Percentiles rank a stretch among this genome's conserved stretches.
Conservation (phyloP, 1,139 yeast species). For the Komagataea norvegica region DNA sequence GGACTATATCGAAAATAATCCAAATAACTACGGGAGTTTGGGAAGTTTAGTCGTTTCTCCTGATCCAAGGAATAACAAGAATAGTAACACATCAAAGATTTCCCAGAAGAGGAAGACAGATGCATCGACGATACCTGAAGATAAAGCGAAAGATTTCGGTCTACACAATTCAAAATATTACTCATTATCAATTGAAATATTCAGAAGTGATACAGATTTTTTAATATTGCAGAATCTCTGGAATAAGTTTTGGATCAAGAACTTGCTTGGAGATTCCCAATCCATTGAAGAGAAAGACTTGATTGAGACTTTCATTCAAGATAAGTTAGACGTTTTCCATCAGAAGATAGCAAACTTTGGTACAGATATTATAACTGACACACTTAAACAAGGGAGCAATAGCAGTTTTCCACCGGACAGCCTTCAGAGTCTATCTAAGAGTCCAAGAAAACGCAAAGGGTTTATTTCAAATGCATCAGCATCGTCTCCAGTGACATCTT, state of each 20-base stretch:
- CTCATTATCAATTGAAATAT: slow-evolving; percentile 60
- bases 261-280: slow-evolving; percentile 25
- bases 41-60: slow-evolving; percentile 17
- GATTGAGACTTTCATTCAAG: slow-evolving; percentile 33
- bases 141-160: slow-evolving; percentile 60
- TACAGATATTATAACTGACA: slow-evolving; percentile 1
- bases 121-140: slow-evolving; percentile 34
- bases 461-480: not conserved
- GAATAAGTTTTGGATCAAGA: slow-evolving; percentile 48
- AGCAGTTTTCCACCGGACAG: too few species aligned
- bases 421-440: slow-evolving; percentile 2
- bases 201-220: slow-evolving; percentile 51
- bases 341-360: slow-evolving; percentile 19
- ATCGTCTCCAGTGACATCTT: slow-evolving; percentile 6
- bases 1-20: slow-evolving; percentile 27
- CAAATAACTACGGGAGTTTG: slow-evolving; percentile 11
- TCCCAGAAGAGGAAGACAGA: not conserved
- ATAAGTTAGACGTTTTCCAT: slow-evolving; percentile 18
- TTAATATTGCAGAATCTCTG: slow-evolving; percentile 43
- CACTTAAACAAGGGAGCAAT: too few species aligned
- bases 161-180: slow-evolving; percentile 70
- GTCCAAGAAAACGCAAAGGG: not conserved
- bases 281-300: slow-evolving; percentile 26
- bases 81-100: slow-evolving; percentile 3
- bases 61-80: slow-evolving; percentile 10